Conservation (phyloP, 495 filamentous ascomycete genomes). For the Symbiotaphrina buchneri region DNA sequence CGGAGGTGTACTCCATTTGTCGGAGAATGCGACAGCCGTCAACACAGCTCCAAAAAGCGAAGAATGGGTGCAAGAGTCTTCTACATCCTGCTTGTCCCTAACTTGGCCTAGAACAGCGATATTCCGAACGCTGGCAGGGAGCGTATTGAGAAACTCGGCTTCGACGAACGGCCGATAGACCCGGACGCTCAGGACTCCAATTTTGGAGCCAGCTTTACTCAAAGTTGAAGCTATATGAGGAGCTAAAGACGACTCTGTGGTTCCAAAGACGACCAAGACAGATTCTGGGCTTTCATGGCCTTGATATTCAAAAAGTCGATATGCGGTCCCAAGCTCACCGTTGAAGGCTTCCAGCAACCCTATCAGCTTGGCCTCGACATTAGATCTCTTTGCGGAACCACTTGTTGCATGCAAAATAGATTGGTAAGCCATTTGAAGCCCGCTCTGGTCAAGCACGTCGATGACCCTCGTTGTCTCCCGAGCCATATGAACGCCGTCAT, state of each 20-base stretch:
- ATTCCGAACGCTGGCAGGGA: conserved; percentile 51
- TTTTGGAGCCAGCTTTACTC: conserved; percentile 41
- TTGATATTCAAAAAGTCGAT: conserved; percentile 80
- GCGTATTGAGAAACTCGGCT: conserved; percentile 62
- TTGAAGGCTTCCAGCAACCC: conserved; percentile 67
- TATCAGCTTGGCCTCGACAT: conserved; percentile 48
- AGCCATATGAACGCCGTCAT: conserved; percentile 73
- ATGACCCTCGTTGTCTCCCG: conserved; percentile 71
- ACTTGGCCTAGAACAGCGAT: conserved; percentile 50
- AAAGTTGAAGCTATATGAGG: conserved; percentile 60
- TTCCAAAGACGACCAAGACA: conserved; percentile 82
- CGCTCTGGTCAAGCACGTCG: conserved; percentile 54
- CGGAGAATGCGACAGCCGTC: conserved; percentile 58
- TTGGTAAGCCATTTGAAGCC: conserved; percentile 48
- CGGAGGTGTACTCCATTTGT: conserved; percentile 33
- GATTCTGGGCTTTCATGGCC: conserved; percentile 57
- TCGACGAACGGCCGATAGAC: conserved; percentile 90
- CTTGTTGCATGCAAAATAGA: conserved; percentile 34
- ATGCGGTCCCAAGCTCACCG: conserved; percentile 79
- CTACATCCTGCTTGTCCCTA: conserved; percentile 24
- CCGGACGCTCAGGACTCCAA: conserved; percentile 78
- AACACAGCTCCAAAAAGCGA: conserved; percentile 77
- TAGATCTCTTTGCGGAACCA: conserved; percentile 44
- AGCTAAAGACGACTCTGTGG: conserved; percentile 65
- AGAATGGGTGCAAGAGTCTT: conserved; percentile 53